Percentiles rank a stretch among this genome's conserved stretches.
Conservation (phyloP, 805 yeast genomes). For the Candida sithepensis region DNA sequence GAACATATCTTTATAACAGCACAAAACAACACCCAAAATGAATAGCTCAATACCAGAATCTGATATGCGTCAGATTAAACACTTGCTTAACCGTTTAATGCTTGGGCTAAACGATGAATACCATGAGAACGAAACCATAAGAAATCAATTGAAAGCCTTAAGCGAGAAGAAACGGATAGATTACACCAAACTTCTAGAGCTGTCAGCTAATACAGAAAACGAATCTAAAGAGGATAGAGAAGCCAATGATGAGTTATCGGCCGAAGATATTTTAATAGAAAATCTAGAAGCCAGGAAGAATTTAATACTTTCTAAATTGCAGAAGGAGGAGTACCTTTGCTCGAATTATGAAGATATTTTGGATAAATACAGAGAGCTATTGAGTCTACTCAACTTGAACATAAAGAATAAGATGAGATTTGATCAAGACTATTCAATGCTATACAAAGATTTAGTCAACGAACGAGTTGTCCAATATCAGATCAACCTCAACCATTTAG, state of each 20-base stretch:
- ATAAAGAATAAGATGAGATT: constrained; percentile 14
- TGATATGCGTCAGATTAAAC: constrained; percentile 17
- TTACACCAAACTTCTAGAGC: constrained; percentile 7
- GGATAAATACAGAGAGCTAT: constrained; percentile 26
- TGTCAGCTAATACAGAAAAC: neutral
- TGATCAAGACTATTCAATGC: constrained; percentile 16
- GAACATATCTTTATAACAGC: no score
- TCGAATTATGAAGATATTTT: constrained; percentile 25
- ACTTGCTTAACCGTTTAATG: constrained; percentile 25
- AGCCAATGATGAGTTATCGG: constrained; percentile 4
- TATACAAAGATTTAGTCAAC: constrained; percentile 13
- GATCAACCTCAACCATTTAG: constrained; percentile 10
- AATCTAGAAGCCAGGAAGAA: constrained; percentile 25
- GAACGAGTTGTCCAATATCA: constrained; percentile 13
- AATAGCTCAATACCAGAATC: constrained; percentile 9
- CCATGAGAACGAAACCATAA: constrained; percentile 17
- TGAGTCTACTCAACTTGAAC: constrained; percentile 19
- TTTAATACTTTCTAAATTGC: constrained; percentile 27
- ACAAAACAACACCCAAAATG: neutral
- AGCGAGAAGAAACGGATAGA: constrained; percentile 6
- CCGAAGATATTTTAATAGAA: constrained; percentile 15
- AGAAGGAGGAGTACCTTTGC: constrained; percentile 31
- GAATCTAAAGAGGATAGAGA: neutral
- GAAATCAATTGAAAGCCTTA: constrained; percentile 13
- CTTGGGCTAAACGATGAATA: constrained; percentile 29